Evolutionary conservation across 2,329 filamentous ascomycete genomes (phyloP).

Genomic region (Paramyrothecium sp.): DNA sequence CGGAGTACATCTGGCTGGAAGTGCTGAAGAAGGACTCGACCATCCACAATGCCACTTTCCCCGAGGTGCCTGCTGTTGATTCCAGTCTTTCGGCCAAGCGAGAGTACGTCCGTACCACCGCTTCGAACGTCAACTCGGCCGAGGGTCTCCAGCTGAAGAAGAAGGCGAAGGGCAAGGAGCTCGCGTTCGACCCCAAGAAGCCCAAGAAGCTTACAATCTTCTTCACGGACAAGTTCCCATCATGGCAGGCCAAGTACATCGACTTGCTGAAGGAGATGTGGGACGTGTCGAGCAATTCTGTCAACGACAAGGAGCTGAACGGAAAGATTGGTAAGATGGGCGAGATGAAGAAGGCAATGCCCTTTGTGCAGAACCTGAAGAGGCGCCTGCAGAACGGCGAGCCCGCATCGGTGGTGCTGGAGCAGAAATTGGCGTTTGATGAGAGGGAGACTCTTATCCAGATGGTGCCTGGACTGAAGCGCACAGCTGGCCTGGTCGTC

Average conservation of each 20-base stretch:
- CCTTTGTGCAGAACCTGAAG: slow-evolving; percentile 88
- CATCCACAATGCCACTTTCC: slow-evolving; percentile 69
- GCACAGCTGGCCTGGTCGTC: slow-evolving; percentile 65
- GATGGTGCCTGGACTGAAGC: slow-evolving; percentile 78
- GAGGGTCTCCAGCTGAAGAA: slow-evolving; percentile 84
- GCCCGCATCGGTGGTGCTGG: slow-evolving; percentile 66
- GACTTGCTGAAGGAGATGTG: slow-evolving; percentile 74
- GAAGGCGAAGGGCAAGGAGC: slow-evolving; percentile 87
- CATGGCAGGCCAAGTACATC: slow-evolving; percentile 90
- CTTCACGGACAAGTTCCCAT: slow-evolving; percentile 75
- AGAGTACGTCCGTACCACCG: slow-evolving; percentile 75
- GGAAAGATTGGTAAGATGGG: slow-evolving; percentile 77
- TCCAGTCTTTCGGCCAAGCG: slow-evolving; percentile 72
- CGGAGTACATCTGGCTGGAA: slow-evolving; percentile 92
- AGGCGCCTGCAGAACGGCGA: slow-evolving; percentile 74
- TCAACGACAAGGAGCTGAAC: slow-evolving; percentile 80
- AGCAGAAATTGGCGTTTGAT: slow-evolving; percentile 83
- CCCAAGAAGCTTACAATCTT: slow-evolving; percentile 90
- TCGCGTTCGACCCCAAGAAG: slow-evolving; percentile 83
- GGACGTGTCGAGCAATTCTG: slow-evolving; percentile 54
- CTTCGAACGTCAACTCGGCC: slow-evolving; percentile 75
- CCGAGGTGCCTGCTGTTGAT: slow-evolving; percentile 61
- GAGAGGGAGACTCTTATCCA: slow-evolving; percentile 73
- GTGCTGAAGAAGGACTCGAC: slow-evolving; percentile 74
- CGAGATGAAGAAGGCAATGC: slow-evolving; percentile 98